Conservation (phyloP, 2,329 filamentous ascomycete genomes). For the Stylonectria norvegica region DNA sequence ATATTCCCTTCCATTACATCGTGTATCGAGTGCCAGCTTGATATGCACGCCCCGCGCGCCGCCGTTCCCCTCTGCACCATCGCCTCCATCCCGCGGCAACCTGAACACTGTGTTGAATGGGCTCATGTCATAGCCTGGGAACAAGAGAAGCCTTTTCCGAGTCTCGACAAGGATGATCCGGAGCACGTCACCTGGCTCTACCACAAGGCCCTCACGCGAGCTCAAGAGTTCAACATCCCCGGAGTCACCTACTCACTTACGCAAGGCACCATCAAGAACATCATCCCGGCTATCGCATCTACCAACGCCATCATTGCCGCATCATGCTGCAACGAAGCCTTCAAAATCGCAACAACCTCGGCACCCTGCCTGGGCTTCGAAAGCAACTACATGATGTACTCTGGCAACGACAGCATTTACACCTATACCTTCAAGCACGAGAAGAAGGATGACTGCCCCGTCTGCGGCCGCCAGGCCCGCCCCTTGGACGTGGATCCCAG, state of each 20-base stretch:
- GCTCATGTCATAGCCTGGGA: conserved; percentile 98
- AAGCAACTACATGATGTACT: conserved; percentile 99
- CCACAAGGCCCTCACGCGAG: conserved; percentile 75
- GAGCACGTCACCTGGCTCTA: conserved; percentile 98
- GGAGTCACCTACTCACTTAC: conserved; percentile 95
- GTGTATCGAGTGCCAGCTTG: conserved; percentile 96
- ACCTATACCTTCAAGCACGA: conserved; percentile 97
- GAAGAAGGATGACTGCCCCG: conserved; percentile 90
- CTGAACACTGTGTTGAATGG: conserved; percentile 98
- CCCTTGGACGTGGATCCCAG: conserved; percentile 68
- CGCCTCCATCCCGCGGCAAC: conserved; percentile 92
- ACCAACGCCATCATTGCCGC: conserved; percentile 97
- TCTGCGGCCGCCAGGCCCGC: conserved; percentile 81
- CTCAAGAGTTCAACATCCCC: conserved; percentile 81
- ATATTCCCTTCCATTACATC: conserved; percentile 89
- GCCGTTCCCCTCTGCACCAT: conserved; percentile 95
- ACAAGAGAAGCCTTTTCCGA: conserved; percentile 74
- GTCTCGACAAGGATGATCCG: conserved; percentile 91
- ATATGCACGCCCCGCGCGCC: conserved; percentile 97
- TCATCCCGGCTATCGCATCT: conserved; percentile 96
- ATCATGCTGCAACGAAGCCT: conserved; percentile 91
- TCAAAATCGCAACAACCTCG: conserved; percentile 83
- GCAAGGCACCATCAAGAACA: conserved; percentile 98
- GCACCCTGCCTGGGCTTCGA: conserved; percentile 76
- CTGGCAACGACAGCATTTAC: conserved; percentile 91